A percentile compares a stretch with the other conserved stretches of the same genome.
These are phyloP conservation scores for Talaromyces trachyspermus DNA, from an alignment of 495 filamentous ascomycete genomes.

Conservation along the genomic window DNA sequence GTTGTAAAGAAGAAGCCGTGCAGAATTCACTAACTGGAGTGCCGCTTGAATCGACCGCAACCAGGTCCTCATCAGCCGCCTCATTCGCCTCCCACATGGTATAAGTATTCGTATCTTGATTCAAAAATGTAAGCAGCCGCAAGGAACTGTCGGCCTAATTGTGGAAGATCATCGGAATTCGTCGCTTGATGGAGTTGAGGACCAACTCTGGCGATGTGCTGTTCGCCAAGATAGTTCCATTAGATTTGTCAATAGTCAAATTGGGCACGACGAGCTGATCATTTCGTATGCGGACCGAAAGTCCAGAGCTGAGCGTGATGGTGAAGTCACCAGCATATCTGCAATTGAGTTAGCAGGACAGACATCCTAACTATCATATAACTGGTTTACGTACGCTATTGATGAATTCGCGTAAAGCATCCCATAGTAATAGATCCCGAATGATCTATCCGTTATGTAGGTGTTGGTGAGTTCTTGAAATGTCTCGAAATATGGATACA, in stretches of 20 bases:
- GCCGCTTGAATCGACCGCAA: conserved; percentile 9
- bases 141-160: conserved; percentile 34
- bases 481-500: conserved; percentile 15
- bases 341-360: background rate
- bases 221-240: conserved; percentile 19
- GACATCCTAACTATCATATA: background rate
- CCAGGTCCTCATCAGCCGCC: conserved; percentile 13
- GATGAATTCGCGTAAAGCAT: conserved; percentile 9
- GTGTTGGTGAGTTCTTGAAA: conserved; percentile 15
- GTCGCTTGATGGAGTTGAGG: conserved; percentile 16
- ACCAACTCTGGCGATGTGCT: conserved; percentile 14
- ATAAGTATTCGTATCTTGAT: conserved; percentile 14
- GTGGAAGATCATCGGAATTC: conserved; percentile 17
- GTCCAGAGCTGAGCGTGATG: conserved; percentile 11
- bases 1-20: background rate
- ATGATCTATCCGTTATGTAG: conserved; percentile 12
- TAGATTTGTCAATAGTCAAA: conserved; percentile 14
- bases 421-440: conserved; percentile 11
- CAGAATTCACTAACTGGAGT: background rate
- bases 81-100: conserved; percentile 21
- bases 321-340: conserved; percentile 20
- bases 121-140: conserved; percentile 29
- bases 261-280: conserved; percentile 29
- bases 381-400: background rate
- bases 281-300: conserved; percentile 22